These are phyloP conservation scores for Balakata baccata DNA, from an alignment of 345 rosid species.

Conservation along the genomic window DNA sequence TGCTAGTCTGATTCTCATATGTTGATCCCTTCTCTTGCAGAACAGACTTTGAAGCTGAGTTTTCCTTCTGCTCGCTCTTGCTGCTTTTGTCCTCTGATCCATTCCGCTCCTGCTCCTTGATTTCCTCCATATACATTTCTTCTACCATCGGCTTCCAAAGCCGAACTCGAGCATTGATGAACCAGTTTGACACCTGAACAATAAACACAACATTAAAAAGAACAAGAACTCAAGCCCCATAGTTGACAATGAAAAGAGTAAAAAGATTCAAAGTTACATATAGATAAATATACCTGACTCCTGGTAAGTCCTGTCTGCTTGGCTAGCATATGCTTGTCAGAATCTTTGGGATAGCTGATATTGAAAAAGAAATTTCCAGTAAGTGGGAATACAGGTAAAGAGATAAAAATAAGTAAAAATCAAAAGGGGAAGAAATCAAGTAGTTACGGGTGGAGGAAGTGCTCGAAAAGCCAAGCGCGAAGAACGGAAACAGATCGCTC, in stretches of 20 bases:
- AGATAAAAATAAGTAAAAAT: too few relatives aligned
- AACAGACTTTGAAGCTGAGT: slow-evolving; percentile 27
- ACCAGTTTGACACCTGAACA: slow-evolving; percentile 92
- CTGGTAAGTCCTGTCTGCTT: slow-evolving; percentile 95
- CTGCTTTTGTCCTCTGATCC: slow-evolving; percentile 59
- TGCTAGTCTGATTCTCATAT: slow-evolving; percentile 25
- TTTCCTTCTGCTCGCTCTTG: slow-evolving; percentile 59
- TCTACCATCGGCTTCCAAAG: slow-evolving; percentile 99
- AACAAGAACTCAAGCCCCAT: not conserved
- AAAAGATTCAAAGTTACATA: too few relatives aligned
- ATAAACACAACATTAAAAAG: not conserved
- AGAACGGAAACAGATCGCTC: slow-evolving; percentile 93
- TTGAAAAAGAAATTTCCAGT: not conserved
- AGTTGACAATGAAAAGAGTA: not conserved
- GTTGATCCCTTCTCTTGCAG: slow-evolving; percentile 46
- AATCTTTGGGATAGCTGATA: slow-evolving; percentile 89
- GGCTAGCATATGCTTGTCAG: slow-evolving; percentile 88
- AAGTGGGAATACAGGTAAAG: not conserved
- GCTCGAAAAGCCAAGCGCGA: slow-evolving; percentile 98
- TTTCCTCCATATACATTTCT: slow-evolving; percentile 90
- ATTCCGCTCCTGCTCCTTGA: slow-evolving; percentile 68
- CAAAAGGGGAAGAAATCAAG: too few relatives aligned
- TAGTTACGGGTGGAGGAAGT: slow-evolving; percentile 95
- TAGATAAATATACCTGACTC: slow-evolving; percentile 55
- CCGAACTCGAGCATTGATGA: slow-evolving; percentile 96